Evolutionary conservation across 179 eudicot species (phyloP).

Genomic region (Beta lomatogona): DNA sequence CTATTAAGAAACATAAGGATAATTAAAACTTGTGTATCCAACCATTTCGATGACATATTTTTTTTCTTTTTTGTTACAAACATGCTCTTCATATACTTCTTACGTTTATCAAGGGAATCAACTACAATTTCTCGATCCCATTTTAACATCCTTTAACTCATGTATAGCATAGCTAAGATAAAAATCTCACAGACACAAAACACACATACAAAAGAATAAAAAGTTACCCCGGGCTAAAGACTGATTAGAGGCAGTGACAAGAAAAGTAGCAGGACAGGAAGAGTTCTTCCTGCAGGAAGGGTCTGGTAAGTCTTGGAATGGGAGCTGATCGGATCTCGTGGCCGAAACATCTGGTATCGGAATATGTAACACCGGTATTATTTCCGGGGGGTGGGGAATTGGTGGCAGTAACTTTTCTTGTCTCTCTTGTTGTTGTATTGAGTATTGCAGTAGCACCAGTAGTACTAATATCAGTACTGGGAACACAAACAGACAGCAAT

Average conservation of each 20-base stretch:
- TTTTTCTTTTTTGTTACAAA: too few species aligned
- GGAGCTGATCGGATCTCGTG: slow-evolving; percentile 42
- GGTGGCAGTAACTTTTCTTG: slow-evolving; percentile 38
- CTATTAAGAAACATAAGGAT: too few species aligned
- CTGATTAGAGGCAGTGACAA: slow-evolving; percentile 63
- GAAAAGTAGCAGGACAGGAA: slow-evolving; percentile 67
- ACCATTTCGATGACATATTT: too few species aligned
- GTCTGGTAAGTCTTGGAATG: slow-evolving; percentile 57
- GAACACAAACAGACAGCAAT: slow-evolving; percentile 50
- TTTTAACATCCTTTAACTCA: neutral
- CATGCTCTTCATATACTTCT: too few species aligned
- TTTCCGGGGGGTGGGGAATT: slow-evolving; percentile 55
- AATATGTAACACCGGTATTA: slow-evolving; percentile 61
- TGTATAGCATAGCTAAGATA: too few species aligned
- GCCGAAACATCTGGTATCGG: slow-evolving; percentile 54
- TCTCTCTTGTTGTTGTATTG: slow-evolving; percentile 44
- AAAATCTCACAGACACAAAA: too few species aligned
- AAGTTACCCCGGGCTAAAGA: slow-evolving; percentile 62
- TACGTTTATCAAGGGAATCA: too few species aligned
- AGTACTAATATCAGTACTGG: slow-evolving; percentile 66
- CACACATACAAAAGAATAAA: neutral
- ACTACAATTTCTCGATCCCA: too few species aligned
- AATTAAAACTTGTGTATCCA: too few species aligned
- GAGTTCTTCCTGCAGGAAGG: slow-evolving; percentile 57
- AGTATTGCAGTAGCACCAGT: slow-evolving; percentile 37